Base-by-base conservation (phyloP, 2,329 filamentous ascomycete species). In the Didymella sp. region DNA sequence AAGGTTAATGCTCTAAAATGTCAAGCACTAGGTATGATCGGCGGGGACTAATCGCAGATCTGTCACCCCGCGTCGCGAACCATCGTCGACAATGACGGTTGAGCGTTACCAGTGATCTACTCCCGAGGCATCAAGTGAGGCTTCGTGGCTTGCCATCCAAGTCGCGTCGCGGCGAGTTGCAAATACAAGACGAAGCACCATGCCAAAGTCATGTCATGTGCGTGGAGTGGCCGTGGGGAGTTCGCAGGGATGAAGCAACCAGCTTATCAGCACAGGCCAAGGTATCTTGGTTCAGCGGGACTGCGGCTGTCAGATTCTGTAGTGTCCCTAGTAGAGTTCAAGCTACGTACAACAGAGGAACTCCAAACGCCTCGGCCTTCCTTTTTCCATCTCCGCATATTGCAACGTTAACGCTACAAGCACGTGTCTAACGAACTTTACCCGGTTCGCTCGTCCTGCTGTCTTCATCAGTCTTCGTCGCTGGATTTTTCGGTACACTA, bases 21-120 rank as follows among this genome's bases (percentile, higher is more conserved):
- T 51, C 13, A 53, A 8, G 28, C 45, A 43, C 50, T 53, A 41
- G 30, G 45, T 33, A 58, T 59, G 56, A 62, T 62, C 56, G 56
- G 44, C 56, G 46, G 31, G 19, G 42, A 24, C 58, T 60, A 62
- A 54, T 35, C 53, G 64, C 62, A 62, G 63, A 69, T 69, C 66
- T 56, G 38, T 46, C 30, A 53, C 51, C 51, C 54, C 52, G 51
- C 49, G 43, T 43, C 43, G 62, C 62, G 63, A 67, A 42, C 41
- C 50, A 42, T 49, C 38, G 3, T 57, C 40, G 44, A 43, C 21
- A 62, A 64, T 69, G 63, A 69, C 64, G 58, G 62, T 51, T 46
- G 35, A 38, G 40, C 28, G 55, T 57, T 53, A 51, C 35, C 35
- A 38, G 41, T 42, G 45, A 41, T 38, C 43, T 46, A 53, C 30